These are phyloP conservation scores for Fusarium nygamai DNA, from an alignment of 2,329 filamentous ascomycete genomes.

Conservation along the genomic window DNA sequence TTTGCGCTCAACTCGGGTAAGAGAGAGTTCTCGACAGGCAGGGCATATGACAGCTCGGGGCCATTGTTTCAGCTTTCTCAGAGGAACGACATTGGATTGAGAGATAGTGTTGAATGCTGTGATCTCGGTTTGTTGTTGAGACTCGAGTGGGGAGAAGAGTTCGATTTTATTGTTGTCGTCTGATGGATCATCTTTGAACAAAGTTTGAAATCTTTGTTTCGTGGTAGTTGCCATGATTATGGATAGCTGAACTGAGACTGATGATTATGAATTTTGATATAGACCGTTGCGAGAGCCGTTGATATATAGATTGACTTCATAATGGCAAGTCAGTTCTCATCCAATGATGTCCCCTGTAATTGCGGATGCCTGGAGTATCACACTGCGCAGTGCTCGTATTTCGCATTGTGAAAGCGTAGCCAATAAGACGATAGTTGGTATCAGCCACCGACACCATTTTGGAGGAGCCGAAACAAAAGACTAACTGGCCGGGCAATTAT, in stretches of 20 bases:
- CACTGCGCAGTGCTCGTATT: slow-evolving; percentile 19
- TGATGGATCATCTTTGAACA: not conserved
- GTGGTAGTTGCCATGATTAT: not conserved
- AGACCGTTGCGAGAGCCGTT: not conserved
- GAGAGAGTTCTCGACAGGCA: slow-evolving; percentile 33
- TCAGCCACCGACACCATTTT: slow-evolving; percentile 14
- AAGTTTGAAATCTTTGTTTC: not conserved
- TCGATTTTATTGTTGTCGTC: slow-evolving; percentile 23
- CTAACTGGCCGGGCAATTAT: not conserved
- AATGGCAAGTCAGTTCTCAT: no score
- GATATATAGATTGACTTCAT: not conserved
- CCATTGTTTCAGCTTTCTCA: slow-evolving; percentile 36
- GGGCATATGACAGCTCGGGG: slow-evolving; percentile 34
- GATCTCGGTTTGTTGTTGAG: not conserved
- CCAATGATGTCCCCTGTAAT: not conserved
- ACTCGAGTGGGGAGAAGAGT: not conserved
- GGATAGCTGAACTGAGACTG: not conserved
- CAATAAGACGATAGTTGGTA: not conserved
- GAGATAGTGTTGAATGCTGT: slow-evolving; percentile 34
- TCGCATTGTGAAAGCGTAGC: slow-evolving; percentile 6
- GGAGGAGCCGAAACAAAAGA: not conserved
- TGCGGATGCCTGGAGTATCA: slow-evolving; percentile 8
- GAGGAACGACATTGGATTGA: slow-evolving; percentile 23
- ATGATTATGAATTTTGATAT: not conserved
- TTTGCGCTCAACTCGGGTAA: slow-evolving; percentile 36